A percentile compares a stretch with the other conserved stretches of the same genome.
Conservation (phyloP, 768 basidiomycete species). For the Glaciozyma martinii region DNA sequence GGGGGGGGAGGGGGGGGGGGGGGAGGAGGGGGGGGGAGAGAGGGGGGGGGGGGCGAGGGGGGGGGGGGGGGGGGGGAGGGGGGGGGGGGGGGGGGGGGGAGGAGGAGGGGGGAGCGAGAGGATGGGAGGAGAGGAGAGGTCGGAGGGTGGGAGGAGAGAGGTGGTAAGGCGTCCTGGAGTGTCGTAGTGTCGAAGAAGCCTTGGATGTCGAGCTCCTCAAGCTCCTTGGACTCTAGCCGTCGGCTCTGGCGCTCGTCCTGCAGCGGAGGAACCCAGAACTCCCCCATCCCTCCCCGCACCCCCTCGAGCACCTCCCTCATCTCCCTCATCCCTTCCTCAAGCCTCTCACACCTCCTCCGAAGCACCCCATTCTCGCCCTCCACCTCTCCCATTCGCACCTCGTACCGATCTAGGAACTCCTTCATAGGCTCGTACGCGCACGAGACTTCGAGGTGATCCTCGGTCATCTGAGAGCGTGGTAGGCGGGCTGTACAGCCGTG, state of each 20-base stretch:
- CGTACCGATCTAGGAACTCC: neutral
- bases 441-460: constrained; percentile 7
- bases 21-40: neutral
- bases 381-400: neutral
- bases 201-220: neutral
- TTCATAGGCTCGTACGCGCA: constrained; percentile 8
- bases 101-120: neutral
- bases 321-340: constrained; percentile 2
- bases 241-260: neutral
- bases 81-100: neutral
- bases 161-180: neutral
- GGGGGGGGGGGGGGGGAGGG: neutral
- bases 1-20: neutral
- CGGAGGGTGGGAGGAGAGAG: neutral
- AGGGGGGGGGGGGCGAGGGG: neutral
- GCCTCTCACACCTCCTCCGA: neutral
- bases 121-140: neutral
- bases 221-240: neutral
- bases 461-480: neutral
- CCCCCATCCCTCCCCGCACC: neutral
- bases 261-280: neutral
- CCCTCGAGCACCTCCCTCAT: neutral
- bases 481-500: constrained; percentile 1
- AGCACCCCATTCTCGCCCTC: constrained; percentile 9
- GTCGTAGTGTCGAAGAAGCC: neutral